Conservation (phyloP, 2,329 filamentous ascomycete genomes). For the Fusarium sp. region DNA sequence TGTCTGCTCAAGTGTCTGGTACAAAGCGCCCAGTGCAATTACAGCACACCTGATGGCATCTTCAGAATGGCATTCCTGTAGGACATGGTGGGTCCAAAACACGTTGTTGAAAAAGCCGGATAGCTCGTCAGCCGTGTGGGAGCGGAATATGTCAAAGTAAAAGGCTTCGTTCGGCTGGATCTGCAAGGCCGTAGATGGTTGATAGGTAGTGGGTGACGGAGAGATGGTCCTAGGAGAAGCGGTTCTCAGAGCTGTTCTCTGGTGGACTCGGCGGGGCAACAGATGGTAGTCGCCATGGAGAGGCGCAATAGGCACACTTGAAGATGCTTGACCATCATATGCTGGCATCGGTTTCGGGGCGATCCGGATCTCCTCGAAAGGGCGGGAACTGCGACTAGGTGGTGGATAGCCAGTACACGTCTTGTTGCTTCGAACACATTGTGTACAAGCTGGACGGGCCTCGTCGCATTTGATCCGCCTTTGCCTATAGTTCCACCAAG, state of each 20-base stretch:
- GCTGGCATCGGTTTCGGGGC: conserved; percentile 60
- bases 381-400: conserved; percentile 62
- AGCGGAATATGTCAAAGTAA: conserved; percentile 73
- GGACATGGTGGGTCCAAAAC: conserved; percentile 74
- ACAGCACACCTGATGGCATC: conserved; percentile 74
- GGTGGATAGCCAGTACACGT: conserved; percentile 73
- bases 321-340: conserved; percentile 38
- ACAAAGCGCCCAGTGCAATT: conserved; percentile 74
- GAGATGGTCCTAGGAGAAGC: conserved; percentile 45
- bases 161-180: conserved; percentile 66
- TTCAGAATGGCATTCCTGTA: conserved; percentile 74
- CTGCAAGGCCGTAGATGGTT: conserved; percentile 60
- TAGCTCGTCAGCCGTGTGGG: conserved; percentile 71
- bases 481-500: conserved; percentile 57
- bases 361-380: conserved; percentile 63
- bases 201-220: conserved; percentile 54
- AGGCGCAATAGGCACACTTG: conserved; percentile 23
- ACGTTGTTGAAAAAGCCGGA: conserved; percentile 76
- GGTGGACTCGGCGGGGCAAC: conserved; percentile 51
- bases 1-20: conserved; percentile 74
- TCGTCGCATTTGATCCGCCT: conserved; percentile 77
- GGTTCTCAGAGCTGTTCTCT: conserved; percentile 37
- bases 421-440: conserved; percentile 71
- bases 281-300: conserved; percentile 48
- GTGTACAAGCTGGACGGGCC: conserved; percentile 69